Percentiles rank a stretch among this genome's conserved stretches.
Conservation (phyloP, 345 rosid genomes). For the Eucalyptus pauciflora region DNA sequence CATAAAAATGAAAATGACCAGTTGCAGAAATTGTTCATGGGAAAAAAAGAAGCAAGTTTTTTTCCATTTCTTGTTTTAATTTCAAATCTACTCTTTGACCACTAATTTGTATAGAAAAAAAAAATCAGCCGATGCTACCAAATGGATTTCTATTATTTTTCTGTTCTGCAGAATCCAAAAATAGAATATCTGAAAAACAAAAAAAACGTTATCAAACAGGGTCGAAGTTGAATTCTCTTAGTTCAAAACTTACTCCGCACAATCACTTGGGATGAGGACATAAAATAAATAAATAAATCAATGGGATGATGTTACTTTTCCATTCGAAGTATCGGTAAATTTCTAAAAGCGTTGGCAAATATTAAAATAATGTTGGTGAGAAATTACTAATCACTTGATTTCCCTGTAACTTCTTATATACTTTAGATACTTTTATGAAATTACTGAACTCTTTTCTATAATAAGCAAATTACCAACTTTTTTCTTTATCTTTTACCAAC, state of each 20-base stretch:
- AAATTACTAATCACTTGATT: background rate
- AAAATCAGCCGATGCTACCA: no score
- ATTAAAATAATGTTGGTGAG: background rate
- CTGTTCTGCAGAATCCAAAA: fast-evolving
- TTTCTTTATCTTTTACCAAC: no score
- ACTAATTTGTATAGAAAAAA: no score
- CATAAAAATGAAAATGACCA: no score
- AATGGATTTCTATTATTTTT: no score
- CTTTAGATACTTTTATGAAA: background rate
- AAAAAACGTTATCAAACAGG: no score
- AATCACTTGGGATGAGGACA: background rate
- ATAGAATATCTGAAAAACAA: no score
- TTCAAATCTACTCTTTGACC: no score
- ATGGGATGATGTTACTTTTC: background rate
- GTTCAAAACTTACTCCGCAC: background rate
- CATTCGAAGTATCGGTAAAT: background rate
- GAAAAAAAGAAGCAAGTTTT: no score
- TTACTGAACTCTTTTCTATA: background rate
- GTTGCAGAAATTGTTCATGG: no score
- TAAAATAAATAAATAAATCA: background rate
- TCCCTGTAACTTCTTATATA: no score
- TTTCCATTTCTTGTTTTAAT: no score
- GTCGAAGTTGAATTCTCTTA: background rate
- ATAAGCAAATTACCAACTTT: background rate
- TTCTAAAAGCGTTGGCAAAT: background rate